These are phyloP conservation scores for Talaromyces sp. DNA, from an alignment of 2,329 filamentous ascomycete genomes.

Conservation along the genomic window DNA sequence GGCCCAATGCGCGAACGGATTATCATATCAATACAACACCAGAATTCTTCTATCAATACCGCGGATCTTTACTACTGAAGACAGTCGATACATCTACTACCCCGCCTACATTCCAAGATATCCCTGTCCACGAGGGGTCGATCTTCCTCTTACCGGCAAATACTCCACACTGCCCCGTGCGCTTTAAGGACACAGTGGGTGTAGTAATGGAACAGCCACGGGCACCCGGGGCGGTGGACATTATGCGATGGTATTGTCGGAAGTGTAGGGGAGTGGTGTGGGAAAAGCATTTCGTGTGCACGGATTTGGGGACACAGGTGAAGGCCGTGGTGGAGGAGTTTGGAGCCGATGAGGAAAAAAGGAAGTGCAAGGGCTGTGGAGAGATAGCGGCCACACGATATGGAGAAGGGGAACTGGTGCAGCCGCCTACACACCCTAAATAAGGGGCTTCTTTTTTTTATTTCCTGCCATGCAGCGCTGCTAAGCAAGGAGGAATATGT, in stretches of 20 bases:
- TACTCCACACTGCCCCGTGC: constrained; percentile 93
- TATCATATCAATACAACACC: constrained; percentile 97
- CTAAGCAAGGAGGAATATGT: constrained; percentile 7
- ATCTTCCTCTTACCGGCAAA: constrained; percentile 93
- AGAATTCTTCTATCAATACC: constrained; percentile 98
- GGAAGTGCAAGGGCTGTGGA: constrained; percentile 79
- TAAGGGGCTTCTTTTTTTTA: constrained; percentile 14
- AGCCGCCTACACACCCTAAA: constrained; percentile 44
- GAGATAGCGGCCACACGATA: constrained; percentile 63
- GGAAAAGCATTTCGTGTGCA: constrained; percentile 85
- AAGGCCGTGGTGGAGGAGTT: constrained; percentile 88
- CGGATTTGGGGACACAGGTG: constrained; percentile 89
- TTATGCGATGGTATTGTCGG: constrained; percentile 88
- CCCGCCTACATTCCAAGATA: constrained; percentile 70
- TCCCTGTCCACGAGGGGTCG: constrained; percentile 88
- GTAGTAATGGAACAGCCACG: constrained; percentile 87
- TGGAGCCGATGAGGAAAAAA: constrained; percentile 66
- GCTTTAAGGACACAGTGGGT: constrained; percentile 92
- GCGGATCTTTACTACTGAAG: constrained; percentile 90
- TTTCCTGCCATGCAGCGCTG: neutral
- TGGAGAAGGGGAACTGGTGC: constrained; percentile 45
- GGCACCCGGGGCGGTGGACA: constrained; percentile 70
- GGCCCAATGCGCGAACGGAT: constrained; percentile 92
- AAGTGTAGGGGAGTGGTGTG: constrained; percentile 73
- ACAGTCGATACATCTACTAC: constrained; percentile 69